Conservation (phyloP, 768 basidiomycete species). For the Rhodocollybia butyracea region DNA sequence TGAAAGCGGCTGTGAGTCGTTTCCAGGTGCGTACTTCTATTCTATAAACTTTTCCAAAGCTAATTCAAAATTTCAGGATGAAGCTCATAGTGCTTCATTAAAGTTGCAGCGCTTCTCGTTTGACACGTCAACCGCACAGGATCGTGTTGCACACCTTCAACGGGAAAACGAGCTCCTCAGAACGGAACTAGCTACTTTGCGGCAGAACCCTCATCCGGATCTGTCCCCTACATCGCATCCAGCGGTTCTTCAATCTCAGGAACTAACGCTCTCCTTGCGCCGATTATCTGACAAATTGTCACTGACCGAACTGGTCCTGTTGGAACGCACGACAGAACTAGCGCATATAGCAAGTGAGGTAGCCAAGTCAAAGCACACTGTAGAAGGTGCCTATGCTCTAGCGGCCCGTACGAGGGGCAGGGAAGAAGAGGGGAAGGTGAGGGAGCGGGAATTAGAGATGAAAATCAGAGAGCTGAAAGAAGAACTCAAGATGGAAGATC, state of each 20-base stretch:
- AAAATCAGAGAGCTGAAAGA: conserved; percentile 50
- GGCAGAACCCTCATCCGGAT: conserved; percentile 46
- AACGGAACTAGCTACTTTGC: conserved; percentile 55
- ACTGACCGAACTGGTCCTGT: conserved; percentile 53
- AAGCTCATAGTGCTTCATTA: conserved; percentile 61
- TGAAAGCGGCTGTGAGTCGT: conserved; percentile 41
- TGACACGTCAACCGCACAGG: conserved; percentile 45
- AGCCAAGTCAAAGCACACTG: conserved; percentile 34
- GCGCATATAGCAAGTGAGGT: conserved; percentile 40
- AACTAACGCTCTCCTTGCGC: conserved; percentile 68
- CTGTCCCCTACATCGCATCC: conserved; percentile 23
- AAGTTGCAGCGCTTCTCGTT: conserved; percentile 65
- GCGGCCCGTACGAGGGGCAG: conserved; percentile 50
- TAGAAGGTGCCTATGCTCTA: conserved; percentile 53
- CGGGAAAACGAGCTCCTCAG: conserved; percentile 54
- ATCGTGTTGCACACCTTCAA: conserved; percentile 47
- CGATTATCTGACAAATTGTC: conserved; percentile 67
- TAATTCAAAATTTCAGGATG: conserved; percentile 46
- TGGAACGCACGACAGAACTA: conserved; percentile 46
- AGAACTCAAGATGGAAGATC: conserved; percentile 58
- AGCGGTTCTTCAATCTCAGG: conserved; percentile 31
- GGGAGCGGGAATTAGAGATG: conserved; percentile 47
- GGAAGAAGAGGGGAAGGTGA: conserved; percentile 48
- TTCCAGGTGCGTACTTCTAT: conserved; percentile 40
- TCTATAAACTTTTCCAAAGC: not conserved